Conservation (phyloP, 306 rosid species). For the Ochetophila trinervis region DNA sequence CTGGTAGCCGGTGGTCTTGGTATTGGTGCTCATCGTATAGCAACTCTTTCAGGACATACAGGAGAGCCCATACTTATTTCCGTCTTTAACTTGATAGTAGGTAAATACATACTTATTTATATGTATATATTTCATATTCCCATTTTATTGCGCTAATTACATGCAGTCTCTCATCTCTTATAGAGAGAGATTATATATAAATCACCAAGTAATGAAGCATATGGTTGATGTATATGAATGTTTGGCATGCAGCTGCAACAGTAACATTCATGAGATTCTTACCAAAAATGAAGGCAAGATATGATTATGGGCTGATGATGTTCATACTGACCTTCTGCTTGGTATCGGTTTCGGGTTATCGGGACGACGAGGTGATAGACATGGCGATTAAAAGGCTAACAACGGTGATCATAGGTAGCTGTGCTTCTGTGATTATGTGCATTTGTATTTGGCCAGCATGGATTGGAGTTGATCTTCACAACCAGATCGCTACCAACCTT, state of each 20-base stretch:
- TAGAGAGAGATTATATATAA: background rate
- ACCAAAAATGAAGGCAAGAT: slow-evolving; percentile 28
- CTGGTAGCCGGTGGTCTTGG: slow-evolving; percentile 34
- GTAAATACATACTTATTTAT: background rate
- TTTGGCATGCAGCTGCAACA: slow-evolving; percentile 7
- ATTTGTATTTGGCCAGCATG: slow-evolving; percentile 21
- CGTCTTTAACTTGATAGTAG: background rate
- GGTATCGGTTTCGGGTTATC: slow-evolving; percentile 24
- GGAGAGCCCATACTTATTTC: slow-evolving; percentile 33
- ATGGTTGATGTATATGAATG: background rate
- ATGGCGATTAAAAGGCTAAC: slow-evolving; percentile 10
- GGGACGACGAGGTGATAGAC: slow-evolving; percentile 14
- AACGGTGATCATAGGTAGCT: slow-evolving; percentile 17
- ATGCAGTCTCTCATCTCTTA: no score
- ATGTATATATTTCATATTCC: no score
- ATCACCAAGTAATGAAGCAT: background rate
- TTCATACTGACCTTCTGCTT: slow-evolving; percentile 26
- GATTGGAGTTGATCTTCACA: slow-evolving; percentile 25
- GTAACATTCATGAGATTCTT: slow-evolving; percentile 24
- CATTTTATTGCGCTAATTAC: no score
- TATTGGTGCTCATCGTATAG: slow-evolving; percentile 30
- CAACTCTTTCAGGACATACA: slow-evolving; percentile 23
- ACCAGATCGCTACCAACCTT: slow-evolving; percentile 15
- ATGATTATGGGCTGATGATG: slow-evolving; percentile 23
- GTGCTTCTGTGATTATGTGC: background rate